Percentiles rank a stretch among this genome's conserved stretches.
Evolutionary conservation across 495 filamentous ascomycete species (phyloP).

Genomic region (Neurospora hispaniola): DNA sequence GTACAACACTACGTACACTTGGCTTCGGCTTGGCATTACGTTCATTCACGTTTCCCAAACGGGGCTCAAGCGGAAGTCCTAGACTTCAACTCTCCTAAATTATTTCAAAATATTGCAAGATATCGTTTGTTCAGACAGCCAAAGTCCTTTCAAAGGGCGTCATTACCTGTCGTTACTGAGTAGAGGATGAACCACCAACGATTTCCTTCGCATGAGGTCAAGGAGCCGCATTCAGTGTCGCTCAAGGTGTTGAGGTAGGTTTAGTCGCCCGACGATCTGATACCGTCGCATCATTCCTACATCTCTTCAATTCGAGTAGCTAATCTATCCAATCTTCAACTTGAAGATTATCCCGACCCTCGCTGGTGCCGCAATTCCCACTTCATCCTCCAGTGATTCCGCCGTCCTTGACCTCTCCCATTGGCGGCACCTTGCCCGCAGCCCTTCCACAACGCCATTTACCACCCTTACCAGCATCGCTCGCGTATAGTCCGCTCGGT

Average conservation of each 20-base stretch:
- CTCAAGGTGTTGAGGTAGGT: slow-evolving; percentile 66
- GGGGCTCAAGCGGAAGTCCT: background rate
- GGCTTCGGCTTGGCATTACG: background rate
- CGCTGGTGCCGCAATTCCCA: slow-evolving; percentile 42
- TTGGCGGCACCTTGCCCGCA: background rate
- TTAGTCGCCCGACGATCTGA: background rate
- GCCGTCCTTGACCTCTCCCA: slow-evolving; percentile 13
- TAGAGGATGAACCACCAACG: slow-evolving; percentile 39
- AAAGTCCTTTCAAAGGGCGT: background rate
- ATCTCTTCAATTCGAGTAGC: background rate
- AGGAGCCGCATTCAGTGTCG: slow-evolving; percentile 76
- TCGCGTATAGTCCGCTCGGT: slow-evolving; percentile 29
- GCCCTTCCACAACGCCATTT: slow-evolving; percentile 1
- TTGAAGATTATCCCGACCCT: slow-evolving; percentile 40
- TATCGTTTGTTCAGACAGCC: background rate
- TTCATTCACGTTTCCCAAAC: background rate
- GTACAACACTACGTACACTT: background rate
- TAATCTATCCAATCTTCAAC: slow-evolving; percentile 11
- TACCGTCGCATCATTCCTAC: background rate
- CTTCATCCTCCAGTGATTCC: slow-evolving; percentile 22
- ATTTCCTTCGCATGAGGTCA: slow-evolving; percentile 47
- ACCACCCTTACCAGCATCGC: slow-evolving; percentile 31
- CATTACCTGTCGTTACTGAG: background rate
- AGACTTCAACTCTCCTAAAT: background rate
- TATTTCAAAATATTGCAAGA: background rate